These are phyloP conservation scores for Coemansia sp. DNA, from an alignment of 192 early-diverging fungal species.

Conservation along the genomic window DNA sequence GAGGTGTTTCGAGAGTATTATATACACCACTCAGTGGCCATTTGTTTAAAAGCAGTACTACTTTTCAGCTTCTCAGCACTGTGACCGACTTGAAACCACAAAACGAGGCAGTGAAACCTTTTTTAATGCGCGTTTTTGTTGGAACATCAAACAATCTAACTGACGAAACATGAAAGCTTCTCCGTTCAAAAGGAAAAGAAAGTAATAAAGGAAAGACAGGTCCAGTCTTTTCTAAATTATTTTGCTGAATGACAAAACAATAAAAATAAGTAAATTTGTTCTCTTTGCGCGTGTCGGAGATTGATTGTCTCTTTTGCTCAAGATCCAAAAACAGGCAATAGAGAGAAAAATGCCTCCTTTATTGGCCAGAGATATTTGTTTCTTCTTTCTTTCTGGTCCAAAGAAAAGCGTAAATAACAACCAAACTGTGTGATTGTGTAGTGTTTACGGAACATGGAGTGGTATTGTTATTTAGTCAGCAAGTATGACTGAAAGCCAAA, in stretches of 20 bases:
- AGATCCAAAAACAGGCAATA: not conserved
- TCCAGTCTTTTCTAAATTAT: not conserved
- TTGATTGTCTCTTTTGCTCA: not conserved
- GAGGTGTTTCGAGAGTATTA: not conserved
- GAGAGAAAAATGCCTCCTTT: not conserved
- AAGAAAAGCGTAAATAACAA: not conserved
- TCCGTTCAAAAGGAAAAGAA: not conserved
- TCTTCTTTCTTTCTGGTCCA: not conserved
- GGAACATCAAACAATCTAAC: not conserved
- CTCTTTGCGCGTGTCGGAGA: slow-evolving; percentile 3
- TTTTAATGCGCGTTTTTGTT: not conserved
- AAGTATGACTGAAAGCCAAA: not conserved
- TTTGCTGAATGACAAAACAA: slow-evolving; percentile 5
- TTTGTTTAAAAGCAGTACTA: not conserved
- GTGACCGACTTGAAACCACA: not conserved
- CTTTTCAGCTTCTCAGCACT: not conserved
- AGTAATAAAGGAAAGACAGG: not conserved
- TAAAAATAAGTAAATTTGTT: not conserved
- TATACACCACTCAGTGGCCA: not conserved
- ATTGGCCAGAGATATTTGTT: not conserved
- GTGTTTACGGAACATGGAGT: not conserved
- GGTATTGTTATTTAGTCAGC: not conserved
- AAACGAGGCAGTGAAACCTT: not conserved
- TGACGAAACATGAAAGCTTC: not conserved
- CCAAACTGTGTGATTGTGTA: not conserved